A percentile compares a stretch with the other conserved stretches of the same genome.
phyloP scores from a whole-genome alignment of 169 alveolate genomes.

The Cryptosporidium felis region DNA sequence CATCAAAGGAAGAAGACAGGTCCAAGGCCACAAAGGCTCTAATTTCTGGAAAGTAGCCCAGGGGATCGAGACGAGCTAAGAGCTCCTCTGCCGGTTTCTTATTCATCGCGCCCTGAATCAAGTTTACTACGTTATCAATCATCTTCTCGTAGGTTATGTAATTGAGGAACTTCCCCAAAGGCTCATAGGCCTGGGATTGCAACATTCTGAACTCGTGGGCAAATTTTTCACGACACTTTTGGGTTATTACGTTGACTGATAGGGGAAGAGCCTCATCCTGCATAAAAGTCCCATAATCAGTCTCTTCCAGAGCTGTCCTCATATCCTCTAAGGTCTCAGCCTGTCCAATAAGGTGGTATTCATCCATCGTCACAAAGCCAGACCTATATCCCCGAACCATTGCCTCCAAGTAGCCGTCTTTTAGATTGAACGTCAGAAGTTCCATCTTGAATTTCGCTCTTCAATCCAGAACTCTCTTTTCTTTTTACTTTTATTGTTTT shows the following conservation, averaged over 20 bases:
- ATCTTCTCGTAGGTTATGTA: conserved; percentile 92
- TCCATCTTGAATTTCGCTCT: conserved; percentile 81
- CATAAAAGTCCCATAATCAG: conserved; percentile 95
- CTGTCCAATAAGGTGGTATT: conserved; percentile 87
- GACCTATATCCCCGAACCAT: conserved; percentile 94
- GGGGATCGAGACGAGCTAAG: conserved; percentile 94
- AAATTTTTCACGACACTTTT: conserved; percentile 92
- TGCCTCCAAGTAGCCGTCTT: conserved; percentile 97
- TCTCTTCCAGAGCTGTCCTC: conserved; percentile 93
- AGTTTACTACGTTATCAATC: conserved; percentile 98
- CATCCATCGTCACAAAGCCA: conserved; percentile 93
- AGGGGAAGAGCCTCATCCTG: conserved; percentile 93
- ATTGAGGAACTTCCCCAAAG: conserved; percentile 85
- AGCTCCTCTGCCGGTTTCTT: conserved; percentile 89
- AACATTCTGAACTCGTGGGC: conserved; percentile 93
- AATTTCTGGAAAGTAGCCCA: conserved; percentile 98
- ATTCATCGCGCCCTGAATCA: conserved; percentile 96
- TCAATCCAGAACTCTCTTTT: conserved; percentile 16
- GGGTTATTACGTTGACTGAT: conserved; percentile 89
- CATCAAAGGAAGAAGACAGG: conserved; percentile 92
- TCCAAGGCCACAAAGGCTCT: conserved; percentile 93
- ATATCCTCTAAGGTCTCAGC: conserved; percentile 90
- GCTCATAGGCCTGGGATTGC: conserved; percentile 88
- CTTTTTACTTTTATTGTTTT: neutral
- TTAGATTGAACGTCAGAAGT: conserved; percentile 90